Evolutionary conservation across 164 flowering plant genomes (phyloP), one percentile per base, ranked within the genome.

Genomic region (Magnolia sinica): DNA sequence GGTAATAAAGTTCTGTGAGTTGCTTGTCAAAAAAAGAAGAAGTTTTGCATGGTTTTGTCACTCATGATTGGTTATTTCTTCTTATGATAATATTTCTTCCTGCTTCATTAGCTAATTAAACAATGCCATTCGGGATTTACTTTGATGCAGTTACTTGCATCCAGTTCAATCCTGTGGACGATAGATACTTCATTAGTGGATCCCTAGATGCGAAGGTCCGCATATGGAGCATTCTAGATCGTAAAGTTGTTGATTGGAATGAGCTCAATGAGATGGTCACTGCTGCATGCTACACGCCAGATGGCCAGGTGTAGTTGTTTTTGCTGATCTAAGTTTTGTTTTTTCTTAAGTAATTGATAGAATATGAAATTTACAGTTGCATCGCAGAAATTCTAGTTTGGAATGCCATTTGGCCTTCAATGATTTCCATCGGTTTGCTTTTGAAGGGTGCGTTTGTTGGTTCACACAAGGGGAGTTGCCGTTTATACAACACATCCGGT

Each of bases 241-340:
- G 87, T 71, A 90, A 90, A 84, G 98, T 96, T 84, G 98, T 96
- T 79, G 98, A 94, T 80, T 96, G 97, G 97, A 90, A 81, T 86
- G 99, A 96, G 87, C 84, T 96, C 72, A 93, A 91, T 88, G 99
- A 96, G 82, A 96, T 96, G 98, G 98, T 96, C 82, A 96, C 99
- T 84, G 97, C 99, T 74, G 99, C 95, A 77, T 91, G 98, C 82
- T 96, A 92, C 71, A 91, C 99, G 73, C 99, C 98, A 29, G 98
- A 96, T 89, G 99, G 99, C 76, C 94, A 96, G 98, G 99, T 95
- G 63, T 64, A 23, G 24, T 76, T 27, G 29, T 74, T 61, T 67
- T 74, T 69, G 18, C 11, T 64, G 50, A 37, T 19, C 24, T 55
- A 18, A 31, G 45, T 61, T 69, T 27, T 37, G 45, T 37, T 37